A percentile compares a stretch with the other conserved stretches of the same genome.
Evolutionary conservation across 208 protist genomes (phyloP).

Genomic region (Angomonas deanei): DNA sequence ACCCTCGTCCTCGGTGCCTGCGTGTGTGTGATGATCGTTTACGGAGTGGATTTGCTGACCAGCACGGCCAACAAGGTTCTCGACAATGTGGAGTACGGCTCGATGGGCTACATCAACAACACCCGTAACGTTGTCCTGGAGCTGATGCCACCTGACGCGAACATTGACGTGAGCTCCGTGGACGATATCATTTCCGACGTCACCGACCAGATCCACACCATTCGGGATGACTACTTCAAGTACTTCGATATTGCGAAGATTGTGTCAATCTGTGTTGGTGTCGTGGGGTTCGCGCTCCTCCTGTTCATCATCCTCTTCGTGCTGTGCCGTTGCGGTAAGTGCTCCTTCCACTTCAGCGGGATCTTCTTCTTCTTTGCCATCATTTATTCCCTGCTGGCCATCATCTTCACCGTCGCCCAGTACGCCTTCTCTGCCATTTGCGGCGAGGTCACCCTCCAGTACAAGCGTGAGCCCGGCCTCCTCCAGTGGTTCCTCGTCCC

Average conservation of each 20-base stretch:
- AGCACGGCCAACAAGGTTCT: constrained; percentile 20
- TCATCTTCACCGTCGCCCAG: constrained; percentile 50
- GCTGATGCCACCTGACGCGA: constrained; percentile 23
- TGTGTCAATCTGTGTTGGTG: constrained; percentile 44
- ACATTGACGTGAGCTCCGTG: constrained; percentile 13
- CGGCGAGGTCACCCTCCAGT: constrained; percentile 59
- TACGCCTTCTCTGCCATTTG: constrained; percentile 32
- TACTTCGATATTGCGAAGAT: constrained; percentile 53
- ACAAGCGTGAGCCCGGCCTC: constrained; percentile 56
- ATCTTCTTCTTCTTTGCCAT: constrained; percentile 65
- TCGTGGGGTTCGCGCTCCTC: constrained; percentile 48
- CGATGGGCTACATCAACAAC: constrained; percentile 42
- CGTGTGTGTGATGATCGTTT: constrained; percentile 54
- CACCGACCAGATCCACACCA: constrained; percentile 18
- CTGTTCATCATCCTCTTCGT: constrained; percentile 59
- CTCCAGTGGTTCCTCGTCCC: constrained; percentile 74
- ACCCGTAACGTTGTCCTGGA: constrained; percentile 22
- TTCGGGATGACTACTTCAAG: constrained; percentile 49
- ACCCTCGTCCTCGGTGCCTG: constrained; percentile 33
- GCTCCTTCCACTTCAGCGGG: constrained; percentile 26
- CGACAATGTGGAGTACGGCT: constrained; percentile 23
- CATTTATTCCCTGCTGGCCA: constrained; percentile 43
- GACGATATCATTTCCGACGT: constrained; percentile 23
- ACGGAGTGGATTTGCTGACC: constrained; percentile 34
- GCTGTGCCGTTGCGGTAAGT: constrained; percentile 35